Conservation (phyloP, 208 protist genomes). For the Acanthamoeba quina region DNA sequence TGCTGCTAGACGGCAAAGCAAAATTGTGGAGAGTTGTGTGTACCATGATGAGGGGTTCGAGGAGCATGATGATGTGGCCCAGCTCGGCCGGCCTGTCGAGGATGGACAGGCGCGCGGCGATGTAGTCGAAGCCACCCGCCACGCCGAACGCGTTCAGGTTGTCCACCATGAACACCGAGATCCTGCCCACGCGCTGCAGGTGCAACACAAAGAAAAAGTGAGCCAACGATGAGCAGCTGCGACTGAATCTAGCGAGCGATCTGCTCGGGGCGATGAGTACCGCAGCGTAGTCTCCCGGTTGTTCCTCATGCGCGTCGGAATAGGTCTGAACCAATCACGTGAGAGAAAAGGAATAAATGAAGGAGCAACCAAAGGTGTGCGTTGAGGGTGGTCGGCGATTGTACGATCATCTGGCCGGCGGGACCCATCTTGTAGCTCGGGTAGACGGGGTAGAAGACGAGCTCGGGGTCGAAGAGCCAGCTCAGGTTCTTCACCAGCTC, state of each 20-base stretch:
- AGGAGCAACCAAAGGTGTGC: neutral
- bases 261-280: neutral
- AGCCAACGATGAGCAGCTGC: neutral
- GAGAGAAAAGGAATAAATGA: neutral
- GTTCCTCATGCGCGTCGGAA: neutral
- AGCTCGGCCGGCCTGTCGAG: neutral
- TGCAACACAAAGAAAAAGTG: neutral
- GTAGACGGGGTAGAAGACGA: conserved; percentile 49
- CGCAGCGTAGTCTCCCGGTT: conserved; percentile 9
- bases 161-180: conserved; percentile 32
- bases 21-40: neutral
- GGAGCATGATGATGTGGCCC: conserved; percentile 18
- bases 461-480: conserved; percentile 69
- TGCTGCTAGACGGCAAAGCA: neutral
- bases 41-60: conserved; percentile 50
- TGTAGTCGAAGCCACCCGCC: conserved; percentile 58
- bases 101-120: neutral
- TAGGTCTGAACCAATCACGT: neutral
- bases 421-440: conserved; percentile 32
- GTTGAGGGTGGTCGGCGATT: neutral
- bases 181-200: conserved; percentile 25
- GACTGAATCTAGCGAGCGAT: neutral
- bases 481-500: conserved; percentile 59
- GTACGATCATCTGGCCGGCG: conserved; percentile 21
- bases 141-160: conserved; percentile 42